Percentiles rank a stretch among this genome's conserved stretches.
These are phyloP conservation scores for Geranium incanum DNA, from an alignment of 441 rosid species.

Conservation along the genomic window DNA sequence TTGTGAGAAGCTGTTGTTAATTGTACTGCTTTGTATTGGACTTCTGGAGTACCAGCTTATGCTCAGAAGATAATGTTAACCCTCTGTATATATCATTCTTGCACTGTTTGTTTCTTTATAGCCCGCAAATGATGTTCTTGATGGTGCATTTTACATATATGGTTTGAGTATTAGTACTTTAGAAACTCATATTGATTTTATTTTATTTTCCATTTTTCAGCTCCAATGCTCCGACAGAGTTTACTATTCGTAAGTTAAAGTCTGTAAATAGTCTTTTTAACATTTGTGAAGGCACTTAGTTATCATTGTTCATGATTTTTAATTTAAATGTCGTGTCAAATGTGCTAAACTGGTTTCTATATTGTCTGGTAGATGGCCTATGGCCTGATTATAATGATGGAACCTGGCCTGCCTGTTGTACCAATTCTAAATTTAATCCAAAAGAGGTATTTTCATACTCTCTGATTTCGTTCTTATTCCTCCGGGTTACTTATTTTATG, in stretches of 20 bases:
- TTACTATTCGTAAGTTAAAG: constrained; percentile 79
- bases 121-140: background rate
- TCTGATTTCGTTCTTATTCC: constrained; percentile 6
- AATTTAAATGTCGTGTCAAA: too few relatives aligned
- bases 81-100: too few relatives aligned
- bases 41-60: background rate
- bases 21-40: background rate
- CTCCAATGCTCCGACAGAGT: constrained; percentile 55
- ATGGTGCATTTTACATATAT: background rate
- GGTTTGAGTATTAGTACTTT: background rate
- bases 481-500: background rate
- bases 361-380: constrained; percentile 57
- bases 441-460: constrained; percentile 44
- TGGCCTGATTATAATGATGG: constrained; percentile 97
- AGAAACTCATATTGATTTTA: background rate
- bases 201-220: constrained; percentile 30
- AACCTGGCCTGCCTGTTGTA: constrained; percentile 84
- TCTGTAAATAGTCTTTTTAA: constrained; percentile 9
- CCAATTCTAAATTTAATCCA: constrained; percentile 42
- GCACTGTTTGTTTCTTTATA: too few relatives aligned
- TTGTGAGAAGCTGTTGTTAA: too few relatives aligned
- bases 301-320: background rate
- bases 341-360: constrained; percentile 18
- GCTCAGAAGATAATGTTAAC: too few relatives aligned
- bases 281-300: background rate